These are phyloP conservation scores for Carnegiea gigantea DNA, from an alignment of 179 eudicot genomes.

Conservation along the genomic window DNA sequence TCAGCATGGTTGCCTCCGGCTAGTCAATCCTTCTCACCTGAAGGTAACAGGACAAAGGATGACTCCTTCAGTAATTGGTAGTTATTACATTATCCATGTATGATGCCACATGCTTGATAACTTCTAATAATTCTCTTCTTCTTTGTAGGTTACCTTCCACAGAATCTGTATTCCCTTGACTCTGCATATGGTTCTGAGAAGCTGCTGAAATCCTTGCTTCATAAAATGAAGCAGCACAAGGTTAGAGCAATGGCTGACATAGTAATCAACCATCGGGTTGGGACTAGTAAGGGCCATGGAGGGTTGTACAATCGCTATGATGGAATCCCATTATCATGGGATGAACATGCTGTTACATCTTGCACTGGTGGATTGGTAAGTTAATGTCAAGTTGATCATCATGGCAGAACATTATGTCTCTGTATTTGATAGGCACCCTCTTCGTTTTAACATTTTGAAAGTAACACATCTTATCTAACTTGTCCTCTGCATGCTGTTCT, in stretches of 20 bases:
- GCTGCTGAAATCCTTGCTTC: conserved; percentile 60
- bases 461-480: not conserved
- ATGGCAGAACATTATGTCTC: not conserved
- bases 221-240: conserved; percentile 70
- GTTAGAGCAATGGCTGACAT: conserved; percentile 96
- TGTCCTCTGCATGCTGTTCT: not conserved
- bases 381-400: not conserved
- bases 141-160: conserved; percentile 86
- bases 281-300: conserved; percentile 75
- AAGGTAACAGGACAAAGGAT: conserved; percentile 49
- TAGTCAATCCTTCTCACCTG: conserved; percentile 63
- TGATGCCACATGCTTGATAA: not conserved
- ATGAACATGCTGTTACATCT: conserved; percentile 84
- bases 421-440: not conserved
- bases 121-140: not conserved
- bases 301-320: conserved; percentile 93
- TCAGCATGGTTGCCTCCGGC: conserved; percentile 93
- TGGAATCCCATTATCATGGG: conserved; percentile 85
- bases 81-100: not conserved
- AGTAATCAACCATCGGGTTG: conserved; percentile 86
- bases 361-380: conserved; percentile 92
- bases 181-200: conserved; percentile 83
- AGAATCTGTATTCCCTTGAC: conserved; percentile 80
- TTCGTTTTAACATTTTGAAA: not conserved
- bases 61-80: not conserved